phyloP scores from a whole-genome alignment of 2,329 filamentous ascomycete species.

The Pseudonectria buxi region DNA sequence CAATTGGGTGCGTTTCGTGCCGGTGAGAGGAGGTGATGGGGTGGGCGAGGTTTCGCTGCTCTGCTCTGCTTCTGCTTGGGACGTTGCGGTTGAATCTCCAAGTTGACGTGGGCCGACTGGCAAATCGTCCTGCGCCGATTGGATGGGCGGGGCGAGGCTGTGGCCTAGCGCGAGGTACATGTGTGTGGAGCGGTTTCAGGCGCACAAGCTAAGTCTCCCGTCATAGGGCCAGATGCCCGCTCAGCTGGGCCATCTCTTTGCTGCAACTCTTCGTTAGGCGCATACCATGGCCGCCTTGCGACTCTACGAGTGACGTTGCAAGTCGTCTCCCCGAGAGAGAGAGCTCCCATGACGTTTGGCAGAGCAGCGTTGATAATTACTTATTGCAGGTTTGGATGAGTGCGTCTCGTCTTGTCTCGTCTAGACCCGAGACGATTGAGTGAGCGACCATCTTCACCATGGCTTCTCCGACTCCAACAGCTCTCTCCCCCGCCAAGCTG shows the following conservation, averaged over 20 bases:
- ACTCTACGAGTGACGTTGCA: too few species aligned
- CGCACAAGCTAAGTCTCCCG: background rate
- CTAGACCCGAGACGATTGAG: too few species aligned
- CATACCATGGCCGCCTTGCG: too few species aligned
- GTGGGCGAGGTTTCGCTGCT: conserved; percentile 10
- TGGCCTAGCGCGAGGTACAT: conserved; percentile 9
- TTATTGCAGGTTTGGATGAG: too few species aligned
- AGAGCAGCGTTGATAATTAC: too few species aligned
- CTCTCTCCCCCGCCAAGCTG: conserved; percentile 59
- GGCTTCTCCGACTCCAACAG: conserved; percentile 10
- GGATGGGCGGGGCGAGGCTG: conserved; percentile 6
- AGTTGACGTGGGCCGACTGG: conserved; percentile 19
- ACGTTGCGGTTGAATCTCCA: conserved; percentile 12
- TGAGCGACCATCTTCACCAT: conserved; percentile 7
- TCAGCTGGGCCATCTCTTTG: too few species aligned
- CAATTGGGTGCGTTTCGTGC: conserved; percentile 24
- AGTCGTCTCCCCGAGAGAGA: too few species aligned
- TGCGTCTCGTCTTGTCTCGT: too few species aligned
- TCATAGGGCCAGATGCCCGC: background rate
- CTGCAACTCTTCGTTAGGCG: too few species aligned
- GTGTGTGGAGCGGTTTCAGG: too few species aligned
- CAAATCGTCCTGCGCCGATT: conserved; percentile 19
- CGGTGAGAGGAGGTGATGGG: conserved; percentile 12
- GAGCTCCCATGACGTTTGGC: too few species aligned
- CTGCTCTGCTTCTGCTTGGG: conserved; percentile 15